Evolutionary conservation across 208 protist species (phyloP).

Genomic region (Leishmania arabica): DNA sequence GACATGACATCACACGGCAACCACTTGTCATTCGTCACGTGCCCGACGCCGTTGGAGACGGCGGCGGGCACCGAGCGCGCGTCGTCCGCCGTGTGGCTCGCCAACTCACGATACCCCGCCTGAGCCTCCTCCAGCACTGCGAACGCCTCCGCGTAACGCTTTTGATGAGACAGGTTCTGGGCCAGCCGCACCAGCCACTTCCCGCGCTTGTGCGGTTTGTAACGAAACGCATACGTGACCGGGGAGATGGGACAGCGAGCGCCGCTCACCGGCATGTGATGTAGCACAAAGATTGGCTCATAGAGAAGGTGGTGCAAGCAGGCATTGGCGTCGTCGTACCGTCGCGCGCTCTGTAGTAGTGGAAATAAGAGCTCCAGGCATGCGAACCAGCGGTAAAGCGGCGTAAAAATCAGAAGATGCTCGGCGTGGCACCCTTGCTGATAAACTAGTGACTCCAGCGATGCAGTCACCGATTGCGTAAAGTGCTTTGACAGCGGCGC

Average conservation of each 20-base stretch:
- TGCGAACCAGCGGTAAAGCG: constrained; percentile 69
- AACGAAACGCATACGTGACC: constrained; percentile 49
- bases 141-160: constrained; percentile 48
- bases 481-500: not conserved
- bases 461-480: not conserved
- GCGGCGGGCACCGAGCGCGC: not conserved
- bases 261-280: constrained; percentile 13
- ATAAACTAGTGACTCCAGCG: constrained; percentile 35
- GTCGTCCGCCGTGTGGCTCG: not conserved
- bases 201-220: constrained; percentile 62
- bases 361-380: constrained; percentile 68
- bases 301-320: constrained; percentile 63
- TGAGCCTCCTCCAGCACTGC: constrained; percentile 53
- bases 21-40: not conserved
- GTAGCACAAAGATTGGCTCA: constrained; percentile 53
- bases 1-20: constrained; percentile 6
- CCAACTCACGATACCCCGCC: constrained; percentile 33
- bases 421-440: constrained; percentile 47
- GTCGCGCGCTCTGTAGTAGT: constrained; percentile 51
- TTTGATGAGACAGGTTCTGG: constrained; percentile 55
- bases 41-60: not conserved
- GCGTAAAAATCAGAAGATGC: constrained; percentile 71
- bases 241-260: constrained; percentile 2
- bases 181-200: constrained; percentile 69
- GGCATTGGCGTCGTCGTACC: constrained; percentile 63